These are phyloP conservation scores for Naumovozyma castellii DNA, from an alignment of 805 yeast genomes.

Conservation along the genomic window DNA sequence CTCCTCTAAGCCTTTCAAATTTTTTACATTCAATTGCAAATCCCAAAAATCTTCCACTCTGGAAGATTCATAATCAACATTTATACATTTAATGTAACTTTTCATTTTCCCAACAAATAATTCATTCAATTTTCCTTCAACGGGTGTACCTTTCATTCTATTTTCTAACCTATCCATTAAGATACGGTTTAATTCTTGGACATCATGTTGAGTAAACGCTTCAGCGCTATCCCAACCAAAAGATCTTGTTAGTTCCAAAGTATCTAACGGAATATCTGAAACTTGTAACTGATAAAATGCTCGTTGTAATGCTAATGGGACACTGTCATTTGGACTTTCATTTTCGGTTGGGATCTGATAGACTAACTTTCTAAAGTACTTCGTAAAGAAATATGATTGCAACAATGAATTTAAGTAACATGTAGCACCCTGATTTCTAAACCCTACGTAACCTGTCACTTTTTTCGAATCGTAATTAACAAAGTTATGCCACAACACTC, in stretches of 20 bases:
- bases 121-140: conserved; percentile 65
- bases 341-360: conserved; percentile 78
- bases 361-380: conserved; percentile 71
- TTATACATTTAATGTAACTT: conserved; percentile 82
- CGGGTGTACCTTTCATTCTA: conserved; percentile 81
- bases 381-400: conserved; percentile 85
- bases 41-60: conserved; percentile 97
- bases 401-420: conserved; percentile 88
- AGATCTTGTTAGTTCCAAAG: conserved; percentile 76
- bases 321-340: conserved; percentile 46
- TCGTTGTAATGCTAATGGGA: conserved; percentile 78
- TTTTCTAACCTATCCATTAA: conserved; percentile 89
- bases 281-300: conserved; percentile 73
- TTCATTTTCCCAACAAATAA: conserved; percentile 96
- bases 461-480: conserved; percentile 76
- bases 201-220: conserved; percentile 96
- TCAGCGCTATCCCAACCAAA: conserved; percentile 97
- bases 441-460: conserved; percentile 84
- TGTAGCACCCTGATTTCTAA: conserved; percentile 95
- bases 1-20: conserved; percentile 57
- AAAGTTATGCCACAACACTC: conserved; percentile 89
- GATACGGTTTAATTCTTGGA: conserved; percentile 90
- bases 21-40: conserved; percentile 87
- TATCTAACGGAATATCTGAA: conserved; percentile 68
- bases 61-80: conserved; percentile 88